Evolutionary conservation across 2,329 filamentous ascomycete species (phyloP).

Genomic region (Ceratocystis ficicola): DNA sequence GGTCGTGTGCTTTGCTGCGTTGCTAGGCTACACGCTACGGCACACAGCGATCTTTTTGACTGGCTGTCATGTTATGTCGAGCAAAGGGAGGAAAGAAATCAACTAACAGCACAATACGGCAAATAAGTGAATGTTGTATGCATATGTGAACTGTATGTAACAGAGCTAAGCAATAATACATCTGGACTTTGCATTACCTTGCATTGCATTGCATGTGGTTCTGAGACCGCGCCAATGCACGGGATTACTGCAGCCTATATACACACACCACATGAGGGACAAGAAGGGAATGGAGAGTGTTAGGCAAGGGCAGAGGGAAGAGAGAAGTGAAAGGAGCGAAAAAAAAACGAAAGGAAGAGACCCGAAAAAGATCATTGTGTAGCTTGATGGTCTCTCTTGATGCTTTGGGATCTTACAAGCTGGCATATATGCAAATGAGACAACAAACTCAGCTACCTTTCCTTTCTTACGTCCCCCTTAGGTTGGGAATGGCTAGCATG

Average conservation of each 20-base stretch:
- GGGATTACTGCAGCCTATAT: neutral
- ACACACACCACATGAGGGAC: neutral
- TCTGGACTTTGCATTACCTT: neutral
- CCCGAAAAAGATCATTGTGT: neutral
- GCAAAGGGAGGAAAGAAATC: neutral
- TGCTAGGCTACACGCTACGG: neutral
- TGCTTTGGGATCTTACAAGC: neutral
- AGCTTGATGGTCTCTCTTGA: neutral
- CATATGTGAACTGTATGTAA: neutral
- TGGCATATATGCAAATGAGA: neutral
- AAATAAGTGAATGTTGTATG: neutral
- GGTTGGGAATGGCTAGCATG: neutral
- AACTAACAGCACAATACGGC: neutral
- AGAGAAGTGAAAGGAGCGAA: neutral
- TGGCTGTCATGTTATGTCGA: constrained; percentile 1
- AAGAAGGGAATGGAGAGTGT: neutral
- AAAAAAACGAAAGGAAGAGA: neutral
- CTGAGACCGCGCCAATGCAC: neutral
- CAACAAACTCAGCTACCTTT: neutral
- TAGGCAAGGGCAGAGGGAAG: neutral
- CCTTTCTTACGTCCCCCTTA: neutral
- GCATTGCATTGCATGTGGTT: constrained; percentile 1
- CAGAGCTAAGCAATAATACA: neutral
- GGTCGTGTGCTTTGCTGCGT: constrained; percentile 4
- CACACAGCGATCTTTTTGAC: constrained; percentile 1